A percentile compares a stretch with the other conserved stretches of the same genome.
Evolutionary conservation across 208 protist genomes (phyloP).

Genomic region (Trypanosoma boissoni): DNA sequence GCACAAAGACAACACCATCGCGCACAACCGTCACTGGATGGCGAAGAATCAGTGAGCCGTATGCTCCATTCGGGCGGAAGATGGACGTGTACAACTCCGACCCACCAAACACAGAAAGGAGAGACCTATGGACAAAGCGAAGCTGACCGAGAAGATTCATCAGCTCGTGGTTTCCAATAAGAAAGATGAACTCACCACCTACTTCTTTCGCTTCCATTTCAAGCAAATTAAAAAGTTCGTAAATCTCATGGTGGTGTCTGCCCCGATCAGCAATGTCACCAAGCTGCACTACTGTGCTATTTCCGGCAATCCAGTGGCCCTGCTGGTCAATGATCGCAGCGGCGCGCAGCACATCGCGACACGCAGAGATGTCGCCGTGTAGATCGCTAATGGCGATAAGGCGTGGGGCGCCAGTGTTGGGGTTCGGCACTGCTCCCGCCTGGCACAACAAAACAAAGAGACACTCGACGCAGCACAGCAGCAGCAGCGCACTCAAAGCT

Average conservation of each 20-base stretch:
- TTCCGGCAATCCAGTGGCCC: constrained; percentile 40
- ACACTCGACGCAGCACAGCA: background rate
- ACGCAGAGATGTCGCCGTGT: constrained; percentile 45
- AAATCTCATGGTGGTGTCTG: constrained; percentile 32
- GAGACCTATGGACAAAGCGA: constrained; percentile 23
- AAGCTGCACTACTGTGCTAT: constrained; percentile 53
- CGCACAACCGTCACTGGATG: constrained; percentile 28
- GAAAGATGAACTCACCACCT: constrained; percentile 54
- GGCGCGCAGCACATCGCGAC: constrained; percentile 31
- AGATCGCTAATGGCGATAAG: constrained; percentile 63
- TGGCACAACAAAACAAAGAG: background rate
- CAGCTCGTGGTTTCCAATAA: constrained; percentile 75
- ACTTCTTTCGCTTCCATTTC: constrained; percentile 26
- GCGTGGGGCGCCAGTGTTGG: constrained; percentile 1
- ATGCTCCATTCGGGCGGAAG: constrained; percentile 34
- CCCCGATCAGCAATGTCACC: constrained; percentile 67
- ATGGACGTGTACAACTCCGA: constrained; percentile 9
- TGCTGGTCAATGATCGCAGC: constrained; percentile 34
- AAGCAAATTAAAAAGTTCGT: constrained; percentile 43
- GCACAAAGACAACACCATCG: constrained; percentile 51
- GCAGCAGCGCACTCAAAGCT: background rate
- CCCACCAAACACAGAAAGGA: constrained; percentile 29
- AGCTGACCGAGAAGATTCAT: constrained; percentile 33
- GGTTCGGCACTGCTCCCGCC: background rate
- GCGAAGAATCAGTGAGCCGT: constrained; percentile 39